Percentiles rank a stretch among this genome's conserved stretches.
Evolutionary conservation across 192 early-diverging fungal species (phyloP).

Genomic region (Umbelopsis sp.): DNA sequence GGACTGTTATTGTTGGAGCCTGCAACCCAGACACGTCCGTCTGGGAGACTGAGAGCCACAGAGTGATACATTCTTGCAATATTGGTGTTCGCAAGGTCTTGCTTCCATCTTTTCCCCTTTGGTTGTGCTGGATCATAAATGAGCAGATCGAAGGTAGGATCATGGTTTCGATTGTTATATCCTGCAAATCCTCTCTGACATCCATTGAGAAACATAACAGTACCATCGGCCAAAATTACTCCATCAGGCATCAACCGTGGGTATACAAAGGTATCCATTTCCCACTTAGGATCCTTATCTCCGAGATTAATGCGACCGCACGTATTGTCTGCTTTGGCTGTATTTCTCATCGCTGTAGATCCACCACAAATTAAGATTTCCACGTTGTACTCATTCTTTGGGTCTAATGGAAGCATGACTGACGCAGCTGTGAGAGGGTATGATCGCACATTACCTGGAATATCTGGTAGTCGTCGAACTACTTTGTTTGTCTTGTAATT

Average conservation of each 20-base stretch:
- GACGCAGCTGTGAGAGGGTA: constrained; percentile 62
- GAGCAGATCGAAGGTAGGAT: constrained; percentile 53
- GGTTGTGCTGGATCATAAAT: constrained; percentile 56
- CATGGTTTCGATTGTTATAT: constrained; percentile 43
- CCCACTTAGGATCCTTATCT: constrained; percentile 46
- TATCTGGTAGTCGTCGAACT: constrained; percentile 42
- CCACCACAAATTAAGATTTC: constrained; percentile 67
- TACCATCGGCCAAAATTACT: constrained; percentile 55
- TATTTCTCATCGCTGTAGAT: constrained; percentile 28
- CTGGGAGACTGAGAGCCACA: constrained; percentile 47
- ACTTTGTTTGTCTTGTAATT: constrained; percentile 45
- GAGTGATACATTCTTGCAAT: constrained; percentile 71
- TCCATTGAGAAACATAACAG: constrained; percentile 64
- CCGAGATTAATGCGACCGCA: constrained; percentile 54
- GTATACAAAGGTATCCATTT: constrained; percentile 51
- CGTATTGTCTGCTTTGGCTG: constrained; percentile 37
- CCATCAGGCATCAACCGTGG: constrained; percentile 55
- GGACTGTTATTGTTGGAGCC: constrained; percentile 47
- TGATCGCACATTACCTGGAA: constrained; percentile 47
- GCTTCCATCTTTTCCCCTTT: constrained; percentile 44
- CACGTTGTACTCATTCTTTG: constrained; percentile 56
- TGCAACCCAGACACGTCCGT: constrained; percentile 51
- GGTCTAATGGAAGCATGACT: constrained; percentile 56
- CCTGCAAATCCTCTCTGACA: constrained; percentile 60
- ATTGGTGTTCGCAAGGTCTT: constrained; percentile 41